Conservation (phyloP, 2,329 filamentous ascomycete species). For the Penicillium sp. region DNA sequence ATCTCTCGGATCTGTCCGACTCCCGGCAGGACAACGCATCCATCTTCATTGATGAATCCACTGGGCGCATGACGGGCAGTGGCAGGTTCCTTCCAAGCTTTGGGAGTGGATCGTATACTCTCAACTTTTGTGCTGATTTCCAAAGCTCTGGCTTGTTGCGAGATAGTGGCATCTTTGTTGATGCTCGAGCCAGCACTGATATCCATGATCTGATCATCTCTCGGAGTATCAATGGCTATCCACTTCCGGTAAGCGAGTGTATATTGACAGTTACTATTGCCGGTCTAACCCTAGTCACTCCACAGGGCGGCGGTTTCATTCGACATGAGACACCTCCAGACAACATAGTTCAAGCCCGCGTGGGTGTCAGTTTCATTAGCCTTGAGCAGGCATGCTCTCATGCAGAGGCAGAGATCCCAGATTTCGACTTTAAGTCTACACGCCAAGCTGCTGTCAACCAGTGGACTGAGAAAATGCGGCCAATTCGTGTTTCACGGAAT, state of each 20-base stretch:
- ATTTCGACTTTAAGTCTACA: conserved; percentile 62
- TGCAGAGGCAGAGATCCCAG: conserved; percentile 67
- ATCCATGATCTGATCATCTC: conserved; percentile 58
- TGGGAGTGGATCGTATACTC: conserved; percentile 59
- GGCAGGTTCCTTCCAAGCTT: conserved; percentile 67
- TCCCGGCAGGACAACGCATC: conserved; percentile 61
- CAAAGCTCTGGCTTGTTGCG: conserved; percentile 54
- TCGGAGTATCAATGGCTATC: conserved; percentile 61
- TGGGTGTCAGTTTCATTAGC: conserved; percentile 71
- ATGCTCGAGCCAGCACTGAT: conserved; percentile 59
- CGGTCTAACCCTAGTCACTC: conserved; percentile 25
- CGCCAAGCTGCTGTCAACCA: conserved; percentile 54
- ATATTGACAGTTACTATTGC: no score
- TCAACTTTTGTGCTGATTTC: conserved; percentile 71
- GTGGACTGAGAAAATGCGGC: conserved; percentile 60
- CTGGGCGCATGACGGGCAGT: conserved; percentile 63
- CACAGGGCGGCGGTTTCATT: conserved; percentile 64
- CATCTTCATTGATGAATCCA: conserved; percentile 57
- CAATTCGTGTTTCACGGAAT: conserved; percentile 39
- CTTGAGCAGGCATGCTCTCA: conserved; percentile 65
- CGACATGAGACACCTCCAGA: conserved; percentile 57
- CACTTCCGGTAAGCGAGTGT: conserved; percentile 38
- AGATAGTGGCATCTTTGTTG: conserved; percentile 64
- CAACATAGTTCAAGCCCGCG: conserved; percentile 61
- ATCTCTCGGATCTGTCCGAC: conserved; percentile 65